These are phyloP conservation scores for Leishmania arabica DNA, from an alignment of 208 protist species.

Conservation along the genomic window DNA sequence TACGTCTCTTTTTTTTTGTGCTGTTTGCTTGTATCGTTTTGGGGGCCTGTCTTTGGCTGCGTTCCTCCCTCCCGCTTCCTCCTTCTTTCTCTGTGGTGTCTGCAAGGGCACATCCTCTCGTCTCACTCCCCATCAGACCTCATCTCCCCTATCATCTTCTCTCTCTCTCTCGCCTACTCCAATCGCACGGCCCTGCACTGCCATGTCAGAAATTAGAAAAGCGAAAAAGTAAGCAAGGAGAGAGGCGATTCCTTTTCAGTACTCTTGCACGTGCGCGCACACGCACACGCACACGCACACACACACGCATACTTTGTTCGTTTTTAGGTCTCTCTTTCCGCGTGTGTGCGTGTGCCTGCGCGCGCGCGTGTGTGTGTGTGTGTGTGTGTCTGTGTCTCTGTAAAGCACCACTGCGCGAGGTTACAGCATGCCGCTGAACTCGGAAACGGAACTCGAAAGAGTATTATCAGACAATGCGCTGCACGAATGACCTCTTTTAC, in stretches of 20 bases:
- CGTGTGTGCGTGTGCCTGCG: neutral
- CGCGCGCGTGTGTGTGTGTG: neutral
- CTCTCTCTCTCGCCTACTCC: neutral
- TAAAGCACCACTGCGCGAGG: neutral
- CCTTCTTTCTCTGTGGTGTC: neutral
- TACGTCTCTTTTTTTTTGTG: neutral
- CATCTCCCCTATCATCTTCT: neutral
- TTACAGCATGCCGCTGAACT: neutral
- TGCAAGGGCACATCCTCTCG: neutral
- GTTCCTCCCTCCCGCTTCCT: neutral
- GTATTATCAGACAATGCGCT: neutral
- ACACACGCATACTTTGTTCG: neutral
- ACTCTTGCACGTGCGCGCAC: too few species aligned
- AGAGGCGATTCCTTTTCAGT: neutral
- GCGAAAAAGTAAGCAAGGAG: neutral
- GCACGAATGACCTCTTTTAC: neutral
- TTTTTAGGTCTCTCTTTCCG: neutral
- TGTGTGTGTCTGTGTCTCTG: neutral
- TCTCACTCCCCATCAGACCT: neutral
- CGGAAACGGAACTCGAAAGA: neutral
- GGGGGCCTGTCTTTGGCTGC: neutral
- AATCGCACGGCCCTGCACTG: neutral
- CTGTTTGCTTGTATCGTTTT: neutral
- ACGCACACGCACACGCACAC: neutral
- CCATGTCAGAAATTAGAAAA: neutral